phyloP scores from a whole-genome alignment of 805 yeast genomes.

The Ogataea nitratoaversa region DNA sequence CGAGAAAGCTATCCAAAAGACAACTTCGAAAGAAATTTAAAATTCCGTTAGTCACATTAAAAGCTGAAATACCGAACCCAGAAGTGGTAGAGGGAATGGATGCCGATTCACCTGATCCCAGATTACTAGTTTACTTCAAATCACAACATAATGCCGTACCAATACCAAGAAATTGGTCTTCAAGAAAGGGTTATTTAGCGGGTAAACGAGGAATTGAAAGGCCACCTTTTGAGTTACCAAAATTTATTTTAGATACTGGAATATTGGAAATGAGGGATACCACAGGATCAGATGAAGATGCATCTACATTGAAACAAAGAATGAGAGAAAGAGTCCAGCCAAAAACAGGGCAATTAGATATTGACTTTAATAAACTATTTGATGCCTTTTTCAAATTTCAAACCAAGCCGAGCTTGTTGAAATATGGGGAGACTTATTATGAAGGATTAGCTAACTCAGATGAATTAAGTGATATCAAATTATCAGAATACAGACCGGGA shows the following conservation, averaged over 20 bases:
- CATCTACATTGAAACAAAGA: constrained; percentile 59
- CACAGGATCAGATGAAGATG: constrained; percentile 39
- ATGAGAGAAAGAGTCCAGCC: constrained; percentile 87
- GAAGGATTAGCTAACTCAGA: constrained; percentile 54
- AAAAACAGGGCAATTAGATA: constrained; percentile 77
- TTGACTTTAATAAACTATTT: constrained; percentile 76
- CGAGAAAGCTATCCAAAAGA: constrained; percentile 37
- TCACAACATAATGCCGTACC: constrained; percentile 61
- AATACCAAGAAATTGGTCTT: constrained; percentile 83
- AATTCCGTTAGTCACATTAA: constrained; percentile 64
- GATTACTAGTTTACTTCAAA: constrained; percentile 59
- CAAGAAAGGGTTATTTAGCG: constrained; percentile 69
- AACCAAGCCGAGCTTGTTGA: constrained; percentile 61
- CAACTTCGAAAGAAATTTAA: constrained; percentile 50
- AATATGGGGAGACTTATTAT: constrained; percentile 72
- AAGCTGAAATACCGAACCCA: constrained; percentile 57
- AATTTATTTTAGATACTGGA: constrained; percentile 75
- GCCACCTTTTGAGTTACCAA: constrained; percentile 72
- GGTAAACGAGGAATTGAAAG: constrained; percentile 63
- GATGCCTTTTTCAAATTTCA: constrained; percentile 86
- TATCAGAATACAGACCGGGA: constrained; percentile 52
- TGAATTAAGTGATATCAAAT: constrained; percentile 34
- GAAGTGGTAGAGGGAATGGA: constrained; percentile 84
- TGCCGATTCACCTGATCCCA: constrained; percentile 79
- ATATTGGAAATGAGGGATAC: constrained; percentile 81